Evolutionary conservation across 2,329 filamentous ascomycete species (phyloP).

Genomic region (Aspergillus terreus): DNA sequence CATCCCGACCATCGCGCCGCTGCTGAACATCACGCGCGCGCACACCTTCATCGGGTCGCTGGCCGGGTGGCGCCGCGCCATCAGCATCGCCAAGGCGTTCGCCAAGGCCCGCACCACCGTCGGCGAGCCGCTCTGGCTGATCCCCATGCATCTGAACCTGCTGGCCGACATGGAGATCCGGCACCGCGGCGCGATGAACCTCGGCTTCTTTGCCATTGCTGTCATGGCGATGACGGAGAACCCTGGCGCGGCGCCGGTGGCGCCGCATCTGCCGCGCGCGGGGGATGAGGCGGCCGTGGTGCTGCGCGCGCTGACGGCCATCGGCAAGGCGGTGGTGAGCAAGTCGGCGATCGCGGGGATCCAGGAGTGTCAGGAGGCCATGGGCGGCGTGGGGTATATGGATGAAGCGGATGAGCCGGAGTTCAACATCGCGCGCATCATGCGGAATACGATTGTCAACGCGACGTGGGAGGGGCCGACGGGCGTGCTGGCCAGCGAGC

Average conservation of each 20-base stretch:
- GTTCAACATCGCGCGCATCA: slow-evolving; percentile 63
- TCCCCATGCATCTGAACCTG: slow-evolving; percentile 39
- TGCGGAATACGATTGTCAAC: slow-evolving; percentile 57
- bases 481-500: slow-evolving; percentile 61
- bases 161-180: slow-evolving; percentile 38
- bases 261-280: slow-evolving; percentile 42
- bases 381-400: slow-evolving; percentile 39
- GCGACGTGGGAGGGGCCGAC: slow-evolving; percentile 70
- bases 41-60: slow-evolving; percentile 40
- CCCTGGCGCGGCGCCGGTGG: slow-evolving; percentile 37
- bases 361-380: slow-evolving; percentile 37
- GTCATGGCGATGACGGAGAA: slow-evolving; percentile 51
- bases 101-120: slow-evolving; percentile 36
- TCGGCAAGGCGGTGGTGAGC: slow-evolving; percentile 33
- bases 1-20: slow-evolving; percentile 62
- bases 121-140: slow-evolving; percentile 35
- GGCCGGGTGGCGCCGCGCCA: slow-evolving; percentile 35
- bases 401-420: slow-evolving; percentile 50
- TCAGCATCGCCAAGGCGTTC: slow-evolving; percentile 41
- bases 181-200: slow-evolving; percentile 35
- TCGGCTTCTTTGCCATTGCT: slow-evolving; percentile 32
- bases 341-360: slow-evolving; percentile 28
- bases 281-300: slow-evolving; percentile 22
- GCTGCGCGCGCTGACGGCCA: slow-evolving; percentile 28
- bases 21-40: slow-evolving; percentile 62